phyloP scores from a whole-genome alignment of 768 basidiomycete genomes.

The Cystobasidiopsis lactophilus region DNA sequence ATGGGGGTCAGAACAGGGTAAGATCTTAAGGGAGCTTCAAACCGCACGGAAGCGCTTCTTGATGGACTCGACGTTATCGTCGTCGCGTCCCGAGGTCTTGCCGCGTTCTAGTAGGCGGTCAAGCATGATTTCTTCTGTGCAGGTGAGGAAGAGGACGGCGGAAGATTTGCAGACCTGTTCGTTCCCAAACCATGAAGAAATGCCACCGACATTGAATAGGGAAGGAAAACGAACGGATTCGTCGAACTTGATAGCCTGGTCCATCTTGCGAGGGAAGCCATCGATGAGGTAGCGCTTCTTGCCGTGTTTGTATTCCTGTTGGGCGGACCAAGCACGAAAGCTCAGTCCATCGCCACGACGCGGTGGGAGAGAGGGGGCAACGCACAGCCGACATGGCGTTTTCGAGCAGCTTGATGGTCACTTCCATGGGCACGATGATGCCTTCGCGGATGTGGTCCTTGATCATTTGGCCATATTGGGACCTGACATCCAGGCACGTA shows the following conservation, averaged over 20 bases:
- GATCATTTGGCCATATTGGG: conserved; percentile 56
- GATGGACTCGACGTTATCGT: conserved; percentile 86
- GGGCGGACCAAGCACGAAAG: not conserved
- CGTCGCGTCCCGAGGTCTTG: conserved; percentile 83
- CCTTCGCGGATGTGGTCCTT: conserved; percentile 74
- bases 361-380: conserved; percentile 6
- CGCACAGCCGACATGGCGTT: conserved; percentile 56
- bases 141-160: conserved; percentile 63
- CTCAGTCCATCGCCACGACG: not conserved
- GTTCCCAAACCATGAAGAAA: not conserved
- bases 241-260: conserved; percentile 83
- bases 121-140: conserved; percentile 71
- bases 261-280: conserved; percentile 96
- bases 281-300: conserved; percentile 67
- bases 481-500: conserved; percentile 1
- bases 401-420: conserved; percentile 84
- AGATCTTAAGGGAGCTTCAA: not conserved
- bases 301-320: conserved; percentile 41
- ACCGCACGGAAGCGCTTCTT: conserved; percentile 79
- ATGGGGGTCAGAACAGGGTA: not conserved
- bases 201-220: not conserved
- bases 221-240: conserved; percentile 40
- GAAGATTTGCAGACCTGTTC: conserved; percentile 46
- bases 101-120: conserved; percentile 65
- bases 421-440: conserved; percentile 83